phyloP scores from a whole-genome alignment of 2,329 filamentous ascomycete genomes.

The Fusarium pseudonygamai region DNA sequence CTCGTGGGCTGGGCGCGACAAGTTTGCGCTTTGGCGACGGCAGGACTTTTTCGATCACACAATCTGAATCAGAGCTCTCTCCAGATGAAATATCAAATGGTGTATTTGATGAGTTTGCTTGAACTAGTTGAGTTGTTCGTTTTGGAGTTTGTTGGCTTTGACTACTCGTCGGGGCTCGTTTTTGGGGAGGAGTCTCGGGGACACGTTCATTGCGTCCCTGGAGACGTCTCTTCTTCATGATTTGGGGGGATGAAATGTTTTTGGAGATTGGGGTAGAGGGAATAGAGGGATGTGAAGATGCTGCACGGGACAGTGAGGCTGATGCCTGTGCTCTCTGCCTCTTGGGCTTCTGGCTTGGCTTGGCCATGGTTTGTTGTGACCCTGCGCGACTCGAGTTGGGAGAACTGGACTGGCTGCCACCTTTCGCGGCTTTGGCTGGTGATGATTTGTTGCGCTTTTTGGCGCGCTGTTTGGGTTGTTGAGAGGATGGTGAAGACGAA shows the following conservation, averaged over 20 bases:
- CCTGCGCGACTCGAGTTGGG: neutral
- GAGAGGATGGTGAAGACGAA: slow-evolving; percentile 1
- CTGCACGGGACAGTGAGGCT: neutral
- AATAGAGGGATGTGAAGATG: neutral
- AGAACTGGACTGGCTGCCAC: neutral
- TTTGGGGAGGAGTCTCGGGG: slow-evolving; percentile 4
- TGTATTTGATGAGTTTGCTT: slow-evolving; percentile 24
- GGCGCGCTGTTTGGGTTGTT: neutral
- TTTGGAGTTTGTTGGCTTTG: neutral
- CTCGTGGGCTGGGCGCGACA: neutral
- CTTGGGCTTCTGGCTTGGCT: neutral
- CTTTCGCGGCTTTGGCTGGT: neutral
- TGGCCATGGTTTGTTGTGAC: neutral
- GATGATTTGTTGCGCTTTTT: neutral
- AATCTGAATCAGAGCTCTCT: slow-evolving; percentile 29
- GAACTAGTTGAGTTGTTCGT: neutral
- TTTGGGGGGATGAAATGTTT: slow-evolving; percentile 5
- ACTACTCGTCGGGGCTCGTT: neutral
- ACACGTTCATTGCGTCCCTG: neutral
- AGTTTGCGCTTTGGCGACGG: slow-evolving; percentile 27
- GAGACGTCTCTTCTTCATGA: neutral
- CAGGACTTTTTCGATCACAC: slow-evolving; percentile 14
- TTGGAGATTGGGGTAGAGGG: neutral
- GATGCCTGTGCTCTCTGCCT: neutral
- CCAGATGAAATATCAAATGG: slow-evolving; percentile 35